Evolutionary conservation across 805 yeast species (phyloP).

Genomic region (Starmerella geochares): DNA sequence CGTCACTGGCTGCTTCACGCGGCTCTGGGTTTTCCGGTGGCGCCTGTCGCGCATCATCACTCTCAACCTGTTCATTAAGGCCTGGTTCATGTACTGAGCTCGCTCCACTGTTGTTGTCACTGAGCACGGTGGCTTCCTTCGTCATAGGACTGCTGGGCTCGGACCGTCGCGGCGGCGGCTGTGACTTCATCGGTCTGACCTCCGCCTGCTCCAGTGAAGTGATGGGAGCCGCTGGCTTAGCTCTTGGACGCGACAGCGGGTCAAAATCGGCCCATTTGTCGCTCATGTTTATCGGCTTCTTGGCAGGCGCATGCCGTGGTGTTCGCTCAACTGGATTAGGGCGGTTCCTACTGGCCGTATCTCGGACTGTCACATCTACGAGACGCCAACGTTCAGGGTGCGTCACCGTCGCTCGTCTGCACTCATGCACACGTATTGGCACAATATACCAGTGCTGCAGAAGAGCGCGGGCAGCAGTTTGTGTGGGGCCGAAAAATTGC

Average conservation of each 20-base stretch:
- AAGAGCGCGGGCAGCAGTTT: too few relatives aligned
- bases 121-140: not conserved
- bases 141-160: not conserved
- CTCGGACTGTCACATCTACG: too few relatives aligned
- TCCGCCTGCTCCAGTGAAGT: conserved; percentile 17
- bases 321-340: not conserved
- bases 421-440: too few relatives aligned
- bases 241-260: conserved; percentile 22
- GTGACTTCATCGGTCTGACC: conserved; percentile 3
- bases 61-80: too few relatives aligned
- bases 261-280: conserved; percentile 26
- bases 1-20: too few relatives aligned
- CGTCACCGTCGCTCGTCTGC: too few relatives aligned
- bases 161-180: not conserved
- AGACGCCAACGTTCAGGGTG: too few relatives aligned
- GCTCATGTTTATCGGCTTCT: conserved; percentile 8
- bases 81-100: not conserved
- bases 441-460: too few relatives aligned
- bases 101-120: not conserved
- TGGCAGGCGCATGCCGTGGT: not conserved
- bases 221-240: conserved; percentile 18
- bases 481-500: too few relatives aligned
- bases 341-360: not conserved
- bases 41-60: too few relatives aligned
- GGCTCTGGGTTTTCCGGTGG: too few relatives aligned